Evolutionary conservation across 148 eudicot genomes (phyloP).

Genomic region (Nepenthes mirabilis): DNA sequence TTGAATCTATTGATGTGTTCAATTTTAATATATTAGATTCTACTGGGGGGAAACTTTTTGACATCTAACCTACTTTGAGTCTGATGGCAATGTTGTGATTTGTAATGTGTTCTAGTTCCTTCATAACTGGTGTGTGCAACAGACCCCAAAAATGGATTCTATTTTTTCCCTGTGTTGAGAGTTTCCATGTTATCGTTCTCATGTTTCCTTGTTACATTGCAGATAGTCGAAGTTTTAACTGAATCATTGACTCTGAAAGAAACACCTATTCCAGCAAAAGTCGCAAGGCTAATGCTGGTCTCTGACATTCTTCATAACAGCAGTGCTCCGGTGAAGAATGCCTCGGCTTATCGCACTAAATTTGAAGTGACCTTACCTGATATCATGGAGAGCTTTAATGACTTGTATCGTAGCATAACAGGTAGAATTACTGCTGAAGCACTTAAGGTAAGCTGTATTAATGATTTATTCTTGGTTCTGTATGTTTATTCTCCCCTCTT

Average conservation of each 20-base stretch:
- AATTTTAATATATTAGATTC: too few relatives aligned
- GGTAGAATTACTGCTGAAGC: constrained; percentile 98
- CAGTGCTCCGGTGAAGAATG: constrained; percentile 97
- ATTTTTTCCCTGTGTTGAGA: neutral
- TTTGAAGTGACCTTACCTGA: constrained; percentile 84
- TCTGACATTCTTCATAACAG: constrained; percentile 96
- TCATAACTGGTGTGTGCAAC: too few relatives aligned
- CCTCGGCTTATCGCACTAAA: constrained; percentile 98
- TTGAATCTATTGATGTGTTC: too few relatives aligned
- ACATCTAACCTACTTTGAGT: too few relatives aligned
- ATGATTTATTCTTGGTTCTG: neutral
- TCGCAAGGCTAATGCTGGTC: constrained; percentile 96
- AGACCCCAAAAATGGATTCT: neutral
- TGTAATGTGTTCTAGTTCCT: too few relatives aligned
- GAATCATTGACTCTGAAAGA: constrained; percentile 95
- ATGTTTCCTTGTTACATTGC: constrained; percentile 9
- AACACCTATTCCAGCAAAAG: constrained; percentile 99
- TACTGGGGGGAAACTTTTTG: too few relatives aligned
- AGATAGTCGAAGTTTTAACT: constrained; percentile 94
- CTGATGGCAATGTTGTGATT: too few relatives aligned
- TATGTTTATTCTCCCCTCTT: neutral
- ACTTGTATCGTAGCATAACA: constrained; percentile 73
- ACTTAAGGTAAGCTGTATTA: constrained; percentile 48
- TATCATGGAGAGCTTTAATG: constrained; percentile 92
- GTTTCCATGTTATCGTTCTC: neutral